Base-by-base conservation (phyloP, 139 green algal genomes). In the Chlamydomonas schloesseri region DNA sequence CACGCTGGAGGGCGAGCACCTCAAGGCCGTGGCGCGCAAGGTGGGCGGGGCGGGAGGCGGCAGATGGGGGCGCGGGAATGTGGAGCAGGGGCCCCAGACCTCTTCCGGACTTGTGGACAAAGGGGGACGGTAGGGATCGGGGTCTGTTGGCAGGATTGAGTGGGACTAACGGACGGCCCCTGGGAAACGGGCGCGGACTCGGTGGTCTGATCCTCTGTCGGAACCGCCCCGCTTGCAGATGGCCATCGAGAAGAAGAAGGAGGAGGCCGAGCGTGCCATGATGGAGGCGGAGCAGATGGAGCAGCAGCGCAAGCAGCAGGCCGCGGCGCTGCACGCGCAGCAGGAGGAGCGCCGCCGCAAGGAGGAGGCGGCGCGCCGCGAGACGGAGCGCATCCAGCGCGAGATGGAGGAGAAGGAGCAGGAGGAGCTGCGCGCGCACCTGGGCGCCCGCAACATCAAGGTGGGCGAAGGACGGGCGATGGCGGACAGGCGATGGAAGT, bases 231-330 rank as follows among this genome's bases (percentile, higher is more conserved):
- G 6, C 33, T 26, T 24, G 26, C 82, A 95, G 93, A 78, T 94
- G 73, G 83, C 99, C 42, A 99, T 99, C 82, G 98, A 99, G 93
- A 92, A 94, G 84, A 93, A 96, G 73, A 99, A 99, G 92, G 98
- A 99, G 94, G 96, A 99, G 90, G 74, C 91, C 57, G 97, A 99
- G 94, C 92, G 91, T 31, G 77, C 91, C 50, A 71, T 96, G 78
- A 81, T 97, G 60, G 96, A 98, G 93, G 91, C 89, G 26, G 96
- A 99, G 94, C 90, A 95, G 70, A 50, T 65, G 65, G 92, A 97
- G 89, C 92, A 96, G 88, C 95, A 98, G 86, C 89, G 90, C 26
- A 91, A 93, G 86, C 93, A 94, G 68, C 93, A 96, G 88, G 47
- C 93, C 87, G 82, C 91, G 33, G 55, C 55, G 18, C 17, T 60